Evolutionary conservation across 441 rosid genomes (phyloP).

Genomic region (Adansonia grandidieri): DNA sequence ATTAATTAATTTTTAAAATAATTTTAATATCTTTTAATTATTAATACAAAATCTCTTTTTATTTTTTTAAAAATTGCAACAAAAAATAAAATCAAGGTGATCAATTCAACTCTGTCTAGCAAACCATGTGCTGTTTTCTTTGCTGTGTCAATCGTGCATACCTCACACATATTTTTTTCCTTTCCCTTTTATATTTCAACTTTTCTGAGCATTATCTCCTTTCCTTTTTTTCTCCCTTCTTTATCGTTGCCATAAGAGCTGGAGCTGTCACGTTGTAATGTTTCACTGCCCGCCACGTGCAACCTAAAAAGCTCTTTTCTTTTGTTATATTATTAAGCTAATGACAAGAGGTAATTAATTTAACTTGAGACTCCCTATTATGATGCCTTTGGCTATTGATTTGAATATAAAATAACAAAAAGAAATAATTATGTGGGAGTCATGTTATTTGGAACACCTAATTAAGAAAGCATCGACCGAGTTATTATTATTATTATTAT

Average conservation of each 20-base stretch:
- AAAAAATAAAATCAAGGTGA: no score
- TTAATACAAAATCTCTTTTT: not conserved
- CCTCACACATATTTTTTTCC: not conserved
- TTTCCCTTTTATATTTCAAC: not conserved
- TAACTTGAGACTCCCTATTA: not conserved
- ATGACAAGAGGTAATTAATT: not conserved
- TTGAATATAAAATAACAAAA: not conserved
- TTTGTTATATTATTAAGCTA: not conserved
- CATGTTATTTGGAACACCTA: not conserved
- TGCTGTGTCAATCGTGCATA: conserved; percentile 4
- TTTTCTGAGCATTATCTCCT: not conserved
- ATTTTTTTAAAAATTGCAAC: no score
- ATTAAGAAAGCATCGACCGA: not conserved
- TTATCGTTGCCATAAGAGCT: not conserved
- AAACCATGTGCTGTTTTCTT: conserved; percentile 23
- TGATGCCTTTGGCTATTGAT: not conserved
- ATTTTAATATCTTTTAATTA: not conserved
- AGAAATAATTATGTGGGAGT: not conserved
- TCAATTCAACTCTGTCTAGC: not conserved
- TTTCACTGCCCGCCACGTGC: conserved; percentile 16
- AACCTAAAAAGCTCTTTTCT: not conserved
- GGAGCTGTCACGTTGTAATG: not conserved
- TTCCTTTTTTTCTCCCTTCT: no score
- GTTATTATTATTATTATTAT: not conserved
- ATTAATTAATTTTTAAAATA: no score